Evolutionary conservation across 2,329 filamentous ascomycete genomes (phyloP).

Genomic region (Parastagonospora avenae): DNA sequence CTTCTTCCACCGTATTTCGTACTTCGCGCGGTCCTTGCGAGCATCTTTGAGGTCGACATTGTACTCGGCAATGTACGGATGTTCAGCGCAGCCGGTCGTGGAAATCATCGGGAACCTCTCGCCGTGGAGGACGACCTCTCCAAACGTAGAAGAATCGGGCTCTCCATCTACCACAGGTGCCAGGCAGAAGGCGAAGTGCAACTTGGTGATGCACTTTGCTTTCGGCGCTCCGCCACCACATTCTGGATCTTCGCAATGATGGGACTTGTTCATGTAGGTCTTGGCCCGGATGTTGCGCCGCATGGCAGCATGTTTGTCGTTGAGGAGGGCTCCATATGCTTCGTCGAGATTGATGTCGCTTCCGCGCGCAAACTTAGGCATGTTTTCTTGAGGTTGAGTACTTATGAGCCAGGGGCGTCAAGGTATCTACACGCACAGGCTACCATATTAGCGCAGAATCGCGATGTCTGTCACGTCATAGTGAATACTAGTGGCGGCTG

Average conservation of each 20-base stretch:
- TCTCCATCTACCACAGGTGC: slow-evolving; percentile 3
- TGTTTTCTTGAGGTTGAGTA: background rate
- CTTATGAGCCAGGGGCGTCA: background rate
- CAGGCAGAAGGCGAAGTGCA: slow-evolving; percentile 9
- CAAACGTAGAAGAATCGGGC: background rate
- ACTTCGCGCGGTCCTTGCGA: slow-evolving; percentile 3
- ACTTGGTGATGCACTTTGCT: slow-evolving; percentile 1
- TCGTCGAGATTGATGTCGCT: slow-evolving; percentile 7
- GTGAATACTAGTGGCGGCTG: too few relatives aligned
- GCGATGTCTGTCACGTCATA: too few relatives aligned
- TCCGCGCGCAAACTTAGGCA: slow-evolving; percentile 6
- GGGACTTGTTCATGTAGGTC: slow-evolving; percentile 2
- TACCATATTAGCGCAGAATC: too few relatives aligned
- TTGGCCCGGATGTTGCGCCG: slow-evolving; percentile 7
- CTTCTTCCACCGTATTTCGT: slow-evolving; percentile 1
- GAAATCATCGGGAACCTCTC: slow-evolving; percentile 10
- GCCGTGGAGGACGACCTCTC: slow-evolving; percentile 5
- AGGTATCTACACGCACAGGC: too few relatives aligned
- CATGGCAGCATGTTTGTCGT: background rate
- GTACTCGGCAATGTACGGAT: slow-evolving; percentile 9
- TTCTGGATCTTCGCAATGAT: slow-evolving; percentile 12
- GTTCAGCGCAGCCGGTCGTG: slow-evolving; percentile 6
- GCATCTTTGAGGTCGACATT: slow-evolving; percentile 12
- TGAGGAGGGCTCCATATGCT: slow-evolving; percentile 1
- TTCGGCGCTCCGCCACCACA: slow-evolving; percentile 2